Conservation (phyloP, 2,329 filamentous ascomycete species). For the Colletotrichum orchidophilum region DNA sequence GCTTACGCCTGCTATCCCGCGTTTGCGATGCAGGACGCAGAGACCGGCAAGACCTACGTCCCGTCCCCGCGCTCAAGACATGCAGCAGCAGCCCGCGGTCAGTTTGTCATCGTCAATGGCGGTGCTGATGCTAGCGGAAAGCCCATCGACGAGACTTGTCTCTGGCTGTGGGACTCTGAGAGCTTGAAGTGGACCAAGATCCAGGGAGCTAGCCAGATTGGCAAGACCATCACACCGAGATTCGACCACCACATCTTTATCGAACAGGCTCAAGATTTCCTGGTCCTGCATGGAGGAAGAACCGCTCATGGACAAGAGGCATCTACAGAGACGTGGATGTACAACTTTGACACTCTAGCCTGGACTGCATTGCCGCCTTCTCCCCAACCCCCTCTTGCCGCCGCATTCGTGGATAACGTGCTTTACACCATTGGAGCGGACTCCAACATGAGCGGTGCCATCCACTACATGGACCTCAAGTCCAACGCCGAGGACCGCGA, state of each 20-base stretch:
- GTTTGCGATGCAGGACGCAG: constrained; percentile 39
- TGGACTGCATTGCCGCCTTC: constrained; percentile 61
- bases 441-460: constrained; percentile 43
- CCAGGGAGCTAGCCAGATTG: constrained; percentile 42
- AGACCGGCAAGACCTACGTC: constrained; percentile 40
- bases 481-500: constrained; percentile 42
- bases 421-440: constrained; percentile 57
- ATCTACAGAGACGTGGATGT: constrained; percentile 62
- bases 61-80: constrained; percentile 46
- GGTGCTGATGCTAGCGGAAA: constrained; percentile 43
- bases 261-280: constrained; percentile 54
- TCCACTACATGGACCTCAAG: constrained; percentile 48
- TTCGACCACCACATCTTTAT: constrained; percentile 47
- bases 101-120: constrained; percentile 47
- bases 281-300: constrained; percentile 60
- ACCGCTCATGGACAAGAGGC: constrained; percentile 40
- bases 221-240: constrained; percentile 42
- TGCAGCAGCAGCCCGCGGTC: constrained; percentile 46
- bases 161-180: constrained; percentile 51
- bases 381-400: constrained; percentile 47
- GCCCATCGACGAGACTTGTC: constrained; percentile 42
- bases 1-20: constrained; percentile 45
- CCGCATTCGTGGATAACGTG: constrained; percentile 54
- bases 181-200: constrained; percentile 46
- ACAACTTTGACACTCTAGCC: constrained; percentile 55